Evolutionary conservation across 1,284 basidiomycete species (phyloP), one percentile per base, ranked within the genome.

Genomic region (Puccinia novopanici): DNA sequence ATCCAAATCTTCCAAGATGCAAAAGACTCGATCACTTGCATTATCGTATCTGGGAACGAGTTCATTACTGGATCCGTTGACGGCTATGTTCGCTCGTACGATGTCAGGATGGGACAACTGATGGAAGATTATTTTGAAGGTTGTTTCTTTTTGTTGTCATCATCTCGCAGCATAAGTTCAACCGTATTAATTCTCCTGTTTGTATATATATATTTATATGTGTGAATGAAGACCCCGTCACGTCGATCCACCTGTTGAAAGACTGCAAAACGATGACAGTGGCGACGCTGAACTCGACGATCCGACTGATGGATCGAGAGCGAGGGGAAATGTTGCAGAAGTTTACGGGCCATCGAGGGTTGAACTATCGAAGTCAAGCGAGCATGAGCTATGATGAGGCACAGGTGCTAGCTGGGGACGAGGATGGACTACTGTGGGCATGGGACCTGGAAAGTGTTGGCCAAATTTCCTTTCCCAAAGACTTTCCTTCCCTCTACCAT

Each of bases 1-100:
- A 93, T 99, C n/a, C 95, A 98, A 87, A 89, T 91, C 19, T 88
- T 98, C 3, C 92, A 95, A 79, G 95, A 98, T 82, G 92, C 95
- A 0, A 90, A 90, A 27, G 95, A 98, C 84, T 91, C 93, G 0
- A 91, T 99, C 71, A 94, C 95, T 82, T 89, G 91, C 12, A 86
- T 99, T n/a, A 82, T 81, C 86, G 91, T 87, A 86, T 92, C 82
- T 88, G 89, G 37, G 84, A 89, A 54, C 89, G 90, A 22, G 89
- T 89, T 98, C 82, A 88, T 92, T 61, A 89, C 93, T 0, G 93
- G 93, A 0, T 94, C 92, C 0, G 91, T 96, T 1, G 97, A 99
- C 83, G 96, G 97, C 0, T 89, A 92, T 83, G 90, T 98, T 48
- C 90, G 97, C 30, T 92, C 92, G 0, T 98, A 98, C 86, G 97